Conservation (phyloP, 257 asterid species). For the Eustoma russellianum region DNA sequence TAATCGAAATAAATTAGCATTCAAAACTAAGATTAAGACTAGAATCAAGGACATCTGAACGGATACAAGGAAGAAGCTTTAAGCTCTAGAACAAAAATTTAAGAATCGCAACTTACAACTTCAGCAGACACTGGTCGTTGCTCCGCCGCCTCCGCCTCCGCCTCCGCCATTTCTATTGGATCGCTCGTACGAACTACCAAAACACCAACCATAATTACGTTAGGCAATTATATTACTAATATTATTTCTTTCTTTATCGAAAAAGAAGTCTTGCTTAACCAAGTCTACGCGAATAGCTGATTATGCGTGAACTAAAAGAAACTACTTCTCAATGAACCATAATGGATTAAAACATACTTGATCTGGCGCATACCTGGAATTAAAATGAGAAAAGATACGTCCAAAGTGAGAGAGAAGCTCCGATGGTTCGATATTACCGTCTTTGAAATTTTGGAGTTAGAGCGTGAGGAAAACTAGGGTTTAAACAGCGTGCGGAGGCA, state of each 20-base stretch:
- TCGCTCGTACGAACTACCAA: constrained; percentile 24
- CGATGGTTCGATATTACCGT: constrained; percentile 5
- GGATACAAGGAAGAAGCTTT: not conserved
- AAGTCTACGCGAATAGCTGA: not conserved
- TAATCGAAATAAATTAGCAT: constrained; percentile 8
- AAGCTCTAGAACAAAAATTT: not conserved
- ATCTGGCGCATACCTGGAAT: constrained; percentile 45
- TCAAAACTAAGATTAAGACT: not conserved
- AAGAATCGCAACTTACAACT: constrained; percentile 37
- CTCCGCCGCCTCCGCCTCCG: constrained; percentile 23
- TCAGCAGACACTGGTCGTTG: constrained; percentile 50
- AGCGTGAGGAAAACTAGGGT: constrained; percentile 43
- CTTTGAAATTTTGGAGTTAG: constrained; percentile 1
- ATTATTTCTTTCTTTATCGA: not conserved
- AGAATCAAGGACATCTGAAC: constrained; percentile 1
- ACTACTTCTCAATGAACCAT: not conserved
- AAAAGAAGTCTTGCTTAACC: not conserved
- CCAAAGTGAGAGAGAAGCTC: constrained; percentile 28
- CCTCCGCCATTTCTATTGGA: constrained; percentile 41
- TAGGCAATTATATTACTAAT: too few relatives aligned
- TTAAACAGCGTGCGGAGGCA: constrained; percentile 13
- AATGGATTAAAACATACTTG: constrained; percentile 5
- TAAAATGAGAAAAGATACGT: constrained; percentile 22
- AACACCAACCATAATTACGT: constrained; percentile 5
- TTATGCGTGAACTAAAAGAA: not conserved